Evolutionary conservation across 2,329 filamentous ascomycete species (phyloP).

Genomic region (Talaromyces sp.): DNA sequence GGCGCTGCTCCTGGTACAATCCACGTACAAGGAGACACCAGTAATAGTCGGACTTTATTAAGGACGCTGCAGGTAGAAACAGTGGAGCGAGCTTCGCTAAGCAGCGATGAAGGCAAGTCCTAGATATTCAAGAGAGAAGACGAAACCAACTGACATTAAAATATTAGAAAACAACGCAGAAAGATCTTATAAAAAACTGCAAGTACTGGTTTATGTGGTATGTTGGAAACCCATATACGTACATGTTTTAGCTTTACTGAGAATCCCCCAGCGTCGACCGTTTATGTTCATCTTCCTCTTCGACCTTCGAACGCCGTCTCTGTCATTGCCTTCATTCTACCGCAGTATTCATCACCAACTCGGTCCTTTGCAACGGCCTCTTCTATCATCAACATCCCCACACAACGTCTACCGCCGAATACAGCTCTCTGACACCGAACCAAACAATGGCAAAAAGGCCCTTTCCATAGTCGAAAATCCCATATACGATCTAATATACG

Average conservation of each 20-base stretch:
- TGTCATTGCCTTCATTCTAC: conserved; percentile 42
- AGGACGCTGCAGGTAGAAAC: conserved; percentile 33
- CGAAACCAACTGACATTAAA: background rate
- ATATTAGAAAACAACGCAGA: background rate
- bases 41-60: conserved; percentile 28
- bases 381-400: conserved; percentile 43
- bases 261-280: conserved; percentile 35
- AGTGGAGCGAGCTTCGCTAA: conserved; percentile 9
- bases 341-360: conserved; percentile 46
- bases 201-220: conserved; percentile 41
- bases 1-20: conserved; percentile 16
- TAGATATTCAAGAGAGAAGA: background rate
- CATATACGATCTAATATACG: conserved; percentile 58
- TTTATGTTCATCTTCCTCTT: conserved; percentile 50
- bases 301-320: conserved; percentile 35
- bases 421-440: conserved; percentile 24
- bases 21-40: conserved; percentile 16
- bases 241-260: background rate
- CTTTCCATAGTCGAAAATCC: conserved; percentile 32
- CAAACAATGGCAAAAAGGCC: conserved; percentile 27
- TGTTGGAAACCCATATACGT: conserved; percentile 8
- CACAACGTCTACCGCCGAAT: conserved; percentile 35
- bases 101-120: conserved; percentile 7
- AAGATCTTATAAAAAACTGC: conserved; percentile 20
- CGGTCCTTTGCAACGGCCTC: conserved; percentile 42